These are phyloP conservation scores for Fagopyrum esculentum DNA, from an alignment of 148 eudicot species.

Conservation along the genomic window DNA sequence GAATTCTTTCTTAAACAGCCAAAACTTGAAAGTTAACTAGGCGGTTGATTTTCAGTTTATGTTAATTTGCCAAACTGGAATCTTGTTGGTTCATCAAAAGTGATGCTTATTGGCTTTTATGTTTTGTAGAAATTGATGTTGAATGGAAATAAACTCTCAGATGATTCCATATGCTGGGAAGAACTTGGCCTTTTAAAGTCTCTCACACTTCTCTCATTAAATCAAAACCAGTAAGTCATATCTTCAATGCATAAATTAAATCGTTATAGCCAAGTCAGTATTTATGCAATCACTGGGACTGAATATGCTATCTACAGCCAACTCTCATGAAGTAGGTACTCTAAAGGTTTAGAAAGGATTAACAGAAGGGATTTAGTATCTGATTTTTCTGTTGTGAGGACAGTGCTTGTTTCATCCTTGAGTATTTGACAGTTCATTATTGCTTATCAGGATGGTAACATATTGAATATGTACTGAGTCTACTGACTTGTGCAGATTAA, in stretches of 20 bases:
- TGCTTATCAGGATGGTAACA: neutral
- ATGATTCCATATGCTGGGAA: constrained; percentile 69
- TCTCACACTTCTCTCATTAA: constrained; percentile 52
- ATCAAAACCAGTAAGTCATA: constrained; percentile 62
- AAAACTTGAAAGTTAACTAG: neutral
- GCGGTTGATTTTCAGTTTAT: neutral
- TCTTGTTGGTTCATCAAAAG: constrained; percentile 5
- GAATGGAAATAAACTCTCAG: constrained; percentile 44
- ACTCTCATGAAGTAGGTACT: neutral
- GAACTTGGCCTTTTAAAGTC: constrained; percentile 49
- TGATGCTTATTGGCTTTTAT: constrained; percentile 12
- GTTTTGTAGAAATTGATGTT: constrained; percentile 69
- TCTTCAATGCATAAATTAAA: neutral
- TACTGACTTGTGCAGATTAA: constrained; percentile 49
- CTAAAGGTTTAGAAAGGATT: neutral
- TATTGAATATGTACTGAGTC: neutral
- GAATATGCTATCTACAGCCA: neutral
- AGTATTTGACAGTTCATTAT: neutral
- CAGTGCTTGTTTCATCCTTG: neutral
- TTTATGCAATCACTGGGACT: neutral
- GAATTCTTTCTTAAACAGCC: neutral
- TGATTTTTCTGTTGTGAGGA: neutral
- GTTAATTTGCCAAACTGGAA: neutral
- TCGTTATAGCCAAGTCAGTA: neutral
- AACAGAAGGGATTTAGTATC: neutral